Evolutionary conservation across 1,139 yeast species (phyloP).

Genomic region (Suhomyces choctaworum): DNA sequence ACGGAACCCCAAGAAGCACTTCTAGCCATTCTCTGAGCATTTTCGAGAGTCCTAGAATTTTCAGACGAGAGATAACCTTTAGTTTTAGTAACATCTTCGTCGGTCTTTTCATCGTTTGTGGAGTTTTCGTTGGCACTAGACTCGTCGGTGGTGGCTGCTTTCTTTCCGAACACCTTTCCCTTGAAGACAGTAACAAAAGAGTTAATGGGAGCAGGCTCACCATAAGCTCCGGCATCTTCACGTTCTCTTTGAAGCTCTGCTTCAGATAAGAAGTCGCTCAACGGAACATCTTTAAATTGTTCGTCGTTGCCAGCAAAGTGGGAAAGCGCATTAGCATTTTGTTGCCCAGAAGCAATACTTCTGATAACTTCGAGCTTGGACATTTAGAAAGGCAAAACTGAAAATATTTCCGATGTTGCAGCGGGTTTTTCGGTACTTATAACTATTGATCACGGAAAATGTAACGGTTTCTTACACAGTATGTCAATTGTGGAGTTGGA

Average conservation of each 20-base stretch:
- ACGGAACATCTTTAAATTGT: background rate
- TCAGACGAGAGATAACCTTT: slow-evolving; percentile 1
- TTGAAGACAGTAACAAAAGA: background rate
- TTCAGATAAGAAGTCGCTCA: background rate
- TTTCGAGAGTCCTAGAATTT: slow-evolving; percentile 1
- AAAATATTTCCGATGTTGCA: too few species aligned
- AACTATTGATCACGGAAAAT: too few species aligned
- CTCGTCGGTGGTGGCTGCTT: background rate
- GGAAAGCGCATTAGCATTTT: background rate
- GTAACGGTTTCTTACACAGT: too few species aligned
- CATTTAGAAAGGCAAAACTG: too few species aligned
- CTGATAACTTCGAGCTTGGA: slow-evolving; percentile 3
- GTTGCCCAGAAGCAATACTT: slow-evolving; percentile 4
- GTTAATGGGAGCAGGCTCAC: background rate
- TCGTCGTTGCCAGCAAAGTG: background rate
- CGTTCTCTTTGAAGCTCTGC: slow-evolving; percentile 4
- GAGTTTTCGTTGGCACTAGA: background rate
- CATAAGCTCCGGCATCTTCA: slow-evolving; percentile 1
- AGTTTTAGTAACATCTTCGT: background rate
- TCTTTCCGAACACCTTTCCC: background rate
- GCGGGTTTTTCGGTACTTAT: too few species aligned
- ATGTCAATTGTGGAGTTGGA: too few species aligned
- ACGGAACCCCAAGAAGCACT: slow-evolving; percentile 6
- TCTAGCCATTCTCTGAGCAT: slow-evolving; percentile 3
- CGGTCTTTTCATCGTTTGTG: background rate